phyloP scores from a whole-genome alignment of 768 basidiomycete genomes.

The Leccinum longicurvipes region DNA sequence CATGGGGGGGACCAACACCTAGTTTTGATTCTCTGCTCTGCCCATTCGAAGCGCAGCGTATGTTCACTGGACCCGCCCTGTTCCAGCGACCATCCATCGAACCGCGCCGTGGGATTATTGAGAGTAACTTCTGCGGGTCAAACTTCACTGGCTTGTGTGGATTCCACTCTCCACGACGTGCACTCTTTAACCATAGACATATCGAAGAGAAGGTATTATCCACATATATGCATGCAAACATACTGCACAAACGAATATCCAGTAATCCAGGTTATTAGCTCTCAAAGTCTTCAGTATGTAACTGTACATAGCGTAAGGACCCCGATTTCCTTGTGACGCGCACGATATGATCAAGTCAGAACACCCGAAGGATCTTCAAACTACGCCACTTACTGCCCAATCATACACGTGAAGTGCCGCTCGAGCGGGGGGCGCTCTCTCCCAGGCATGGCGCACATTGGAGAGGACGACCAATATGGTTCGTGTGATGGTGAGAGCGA shows the following conservation, averaged over 20 bases:
- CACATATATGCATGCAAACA: neutral
- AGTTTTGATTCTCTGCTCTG: too few relatives aligned
- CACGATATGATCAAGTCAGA: neutral
- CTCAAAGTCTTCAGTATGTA: constrained; percentile 37
- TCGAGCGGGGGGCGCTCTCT: constrained; percentile 18
- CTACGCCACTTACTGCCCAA: constrained; percentile 27
- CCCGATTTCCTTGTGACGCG: constrained; percentile 30
- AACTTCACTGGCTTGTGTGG: too few relatives aligned
- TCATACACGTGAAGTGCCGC: constrained; percentile 27
- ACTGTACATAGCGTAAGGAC: constrained; percentile 37
- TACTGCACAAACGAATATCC: neutral
- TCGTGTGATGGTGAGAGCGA: constrained; percentile 30
- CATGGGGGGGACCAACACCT: too few relatives aligned
- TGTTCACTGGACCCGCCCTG: too few relatives aligned
- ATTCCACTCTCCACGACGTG: neutral
- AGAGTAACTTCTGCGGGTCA: too few relatives aligned
- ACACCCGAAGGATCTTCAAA: neutral
- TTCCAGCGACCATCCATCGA: too few relatives aligned
- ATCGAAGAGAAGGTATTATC: constrained; percentile 1
- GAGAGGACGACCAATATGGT: constrained; percentile 41
- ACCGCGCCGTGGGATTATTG: too few relatives aligned
- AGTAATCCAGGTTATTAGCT: neutral
- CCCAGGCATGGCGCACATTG: constrained; percentile 22
- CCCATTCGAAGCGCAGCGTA: too few relatives aligned
- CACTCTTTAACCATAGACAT: neutral